A percentile compares a stretch with the other conserved stretches of the same genome.
Conservation (phyloP, 768 basidiomycete species). For the Tubosaeta sp. region DNA sequence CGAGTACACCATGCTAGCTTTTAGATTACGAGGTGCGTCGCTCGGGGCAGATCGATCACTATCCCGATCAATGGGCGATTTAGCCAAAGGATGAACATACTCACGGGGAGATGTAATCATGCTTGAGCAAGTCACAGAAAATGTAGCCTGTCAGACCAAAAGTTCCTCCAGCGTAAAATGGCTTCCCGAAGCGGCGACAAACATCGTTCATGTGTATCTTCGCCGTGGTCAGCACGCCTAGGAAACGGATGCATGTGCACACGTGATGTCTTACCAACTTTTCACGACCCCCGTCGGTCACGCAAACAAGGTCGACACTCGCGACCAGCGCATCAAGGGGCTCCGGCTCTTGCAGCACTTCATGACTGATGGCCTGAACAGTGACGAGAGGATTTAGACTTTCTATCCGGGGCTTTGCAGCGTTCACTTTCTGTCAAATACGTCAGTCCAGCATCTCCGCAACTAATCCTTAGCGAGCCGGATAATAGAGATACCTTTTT, state of each 20-base stretch:
- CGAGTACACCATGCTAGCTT: conserved; percentile 59
- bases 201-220: conserved; percentile 76
- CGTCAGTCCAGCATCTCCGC: conserved; percentile 35
- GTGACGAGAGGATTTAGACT: conserved; percentile 89
- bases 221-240: conserved; percentile 5
- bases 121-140: conserved; percentile 86
- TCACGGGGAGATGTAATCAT: conserved; percentile 83
- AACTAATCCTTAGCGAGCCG: conserved; percentile 18
- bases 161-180: conserved; percentile 89
- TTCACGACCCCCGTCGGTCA: conserved; percentile 72
- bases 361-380: conserved; percentile 62
- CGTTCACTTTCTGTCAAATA: conserved; percentile 68
- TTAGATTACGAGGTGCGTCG: conserved; percentile 56
- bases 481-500: conserved; percentile 54
- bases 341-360: conserved; percentile 44
- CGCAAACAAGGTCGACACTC: conserved; percentile 79
- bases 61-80: conserved; percentile 4
- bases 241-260: neutral
- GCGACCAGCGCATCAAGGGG: conserved; percentile 57
- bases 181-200: conserved; percentile 69
- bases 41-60: conserved; percentile 64
- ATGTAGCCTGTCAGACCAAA: conserved; percentile 92
- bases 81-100: conserved; percentile 28
- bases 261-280: conserved; percentile 54
- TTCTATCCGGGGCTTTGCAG: conserved; percentile 79